Percentiles rank a stretch among this genome's conserved stretches.
Evolutionary conservation across 306 rosid genomes (phyloP).

Genomic region (Canavalia ensiformis): DNA sequence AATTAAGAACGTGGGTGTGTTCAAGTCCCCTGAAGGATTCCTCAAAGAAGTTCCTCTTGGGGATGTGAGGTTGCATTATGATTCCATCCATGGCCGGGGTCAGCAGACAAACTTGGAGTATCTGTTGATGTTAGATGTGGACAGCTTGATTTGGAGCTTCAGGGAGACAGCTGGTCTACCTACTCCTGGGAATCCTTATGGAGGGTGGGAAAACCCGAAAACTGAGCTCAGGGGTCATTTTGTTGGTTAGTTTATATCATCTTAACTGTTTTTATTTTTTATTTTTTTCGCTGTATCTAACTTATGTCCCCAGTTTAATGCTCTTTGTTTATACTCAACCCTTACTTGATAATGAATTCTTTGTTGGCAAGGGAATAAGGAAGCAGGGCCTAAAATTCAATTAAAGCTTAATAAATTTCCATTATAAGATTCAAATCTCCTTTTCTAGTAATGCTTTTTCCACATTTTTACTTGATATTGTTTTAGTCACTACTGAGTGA

Average conservation of each 20-base stretch:
- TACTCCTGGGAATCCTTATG: slow-evolving; percentile 72
- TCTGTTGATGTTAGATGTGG: slow-evolving; percentile 78
- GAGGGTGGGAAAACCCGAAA: slow-evolving; percentile 70
- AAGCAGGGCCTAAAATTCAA: background rate
- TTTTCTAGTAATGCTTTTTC: background rate
- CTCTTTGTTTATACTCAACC: background rate
- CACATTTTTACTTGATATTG: background rate
- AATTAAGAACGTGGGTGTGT: slow-evolving; percentile 56
- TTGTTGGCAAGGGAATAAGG: background rate
- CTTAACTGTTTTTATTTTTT: background rate
- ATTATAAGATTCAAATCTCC: slow-evolving; percentile 9
- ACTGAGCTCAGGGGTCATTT: slow-evolving; percentile 89
- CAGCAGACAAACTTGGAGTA: slow-evolving; percentile 85
- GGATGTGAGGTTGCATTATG: slow-evolving; percentile 68
- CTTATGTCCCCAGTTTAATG: background rate
- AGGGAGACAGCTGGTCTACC: slow-evolving; percentile 79
- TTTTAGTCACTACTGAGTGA: slow-evolving; percentile 6
- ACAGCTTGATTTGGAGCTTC: slow-evolving; percentile 82
- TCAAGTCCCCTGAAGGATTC: slow-evolving; percentile 53
- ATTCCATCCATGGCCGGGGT: slow-evolving; percentile 65
- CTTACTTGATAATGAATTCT: slow-evolving; percentile 9
- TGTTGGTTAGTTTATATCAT: slow-evolving; percentile 68
- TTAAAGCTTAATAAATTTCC: background rate
- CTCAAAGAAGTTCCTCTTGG: slow-evolving; percentile 77
- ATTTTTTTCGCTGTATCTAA: background rate